Evolutionary conservation across 1,284 basidiomycete genomes (phyloP).

Genomic region (Cutaneotrichosporon sp.): DNA sequence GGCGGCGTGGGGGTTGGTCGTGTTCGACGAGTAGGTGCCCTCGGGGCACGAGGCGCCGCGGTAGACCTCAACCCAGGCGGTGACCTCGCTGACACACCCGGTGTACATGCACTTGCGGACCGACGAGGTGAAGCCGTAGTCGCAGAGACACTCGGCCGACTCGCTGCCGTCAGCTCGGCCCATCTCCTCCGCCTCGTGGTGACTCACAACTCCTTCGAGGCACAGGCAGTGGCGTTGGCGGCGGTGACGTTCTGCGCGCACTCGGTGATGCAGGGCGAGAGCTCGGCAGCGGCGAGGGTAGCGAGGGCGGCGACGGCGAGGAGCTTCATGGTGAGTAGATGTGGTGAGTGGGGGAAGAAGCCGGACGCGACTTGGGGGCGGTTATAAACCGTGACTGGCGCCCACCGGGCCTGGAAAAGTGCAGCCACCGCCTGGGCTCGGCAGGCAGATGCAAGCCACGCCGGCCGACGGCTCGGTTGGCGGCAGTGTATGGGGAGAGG

Average conservation of each 20-base stretch:
- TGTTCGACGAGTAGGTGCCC: not conserved
- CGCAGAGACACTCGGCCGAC: constrained; percentile 10
- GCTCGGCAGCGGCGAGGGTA: constrained; percentile 19
- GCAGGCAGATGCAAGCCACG: too few relatives aligned
- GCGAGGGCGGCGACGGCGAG: constrained; percentile 11
- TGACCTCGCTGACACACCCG: constrained; percentile 5
- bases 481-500: too few relatives aligned
- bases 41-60: constrained; percentile 3
- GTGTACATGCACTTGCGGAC: constrained; percentile 15
- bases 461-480: too few relatives aligned
- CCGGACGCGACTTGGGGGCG: too few relatives aligned
- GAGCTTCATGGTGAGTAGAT: constrained; percentile 18
- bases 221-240: not conserved
- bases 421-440: too few relatives aligned
- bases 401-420: too few relatives aligned
- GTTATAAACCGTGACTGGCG: not conserved
- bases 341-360: not conserved
- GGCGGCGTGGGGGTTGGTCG: not conserved
- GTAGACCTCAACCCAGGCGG: not conserved
- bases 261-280: constrained; percentile 9
- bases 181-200: not conserved
- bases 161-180: not conserved
- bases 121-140: constrained; percentile 1
- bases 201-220: constrained; percentile 7
- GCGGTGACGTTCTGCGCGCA: constrained; percentile 4